These are phyloP conservation scores for fission yeast (Schizosaccharomyces pombe) DNA, from an alignment of 805 yeast genomes.

Conservation along the genomic window DNA sequence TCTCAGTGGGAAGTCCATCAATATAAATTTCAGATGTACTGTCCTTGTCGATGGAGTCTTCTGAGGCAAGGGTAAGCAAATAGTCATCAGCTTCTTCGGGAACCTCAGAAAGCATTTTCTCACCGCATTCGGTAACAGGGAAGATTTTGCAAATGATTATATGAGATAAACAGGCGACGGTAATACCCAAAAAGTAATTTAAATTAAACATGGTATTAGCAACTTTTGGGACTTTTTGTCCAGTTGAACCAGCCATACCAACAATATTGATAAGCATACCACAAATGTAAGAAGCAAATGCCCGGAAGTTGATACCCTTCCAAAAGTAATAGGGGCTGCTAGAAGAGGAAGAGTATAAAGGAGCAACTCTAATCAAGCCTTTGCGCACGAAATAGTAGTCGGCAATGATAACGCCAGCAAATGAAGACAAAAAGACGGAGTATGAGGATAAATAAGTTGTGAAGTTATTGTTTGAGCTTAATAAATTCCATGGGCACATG, in stretches of 20 bases:
- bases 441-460: conserved; percentile 18
- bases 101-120: neutral
- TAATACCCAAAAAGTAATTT: conserved; percentile 57
- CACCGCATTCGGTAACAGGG: conserved; percentile 18
- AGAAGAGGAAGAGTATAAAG: conserved; percentile 28
- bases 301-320: conserved; percentile 65
- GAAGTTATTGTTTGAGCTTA: conserved; percentile 18
- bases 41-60: neutral
- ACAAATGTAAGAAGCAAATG: conserved; percentile 50
- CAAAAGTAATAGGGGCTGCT: conserved; percentile 35
- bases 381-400: conserved; percentile 31
- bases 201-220: conserved; percentile 52
- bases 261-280: conserved; percentile 69
- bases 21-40: neutral
- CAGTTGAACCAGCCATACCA: conserved; percentile 66
- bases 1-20: neutral
- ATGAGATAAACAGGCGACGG: conserved; percentile 33
- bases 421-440: conserved; percentile 22
- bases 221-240: conserved; percentile 53
- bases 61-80: neutral
- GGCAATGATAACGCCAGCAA: conserved; percentile 19
- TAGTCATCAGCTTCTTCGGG: conserved; percentile 1
- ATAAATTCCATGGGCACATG: conserved; percentile 22
- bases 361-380: conserved; percentile 40
- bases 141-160: conserved; percentile 26